phyloP scores from a whole-genome alignment of 352 stramenopile species.

The Phytophthora pseudosyringae region DNA sequence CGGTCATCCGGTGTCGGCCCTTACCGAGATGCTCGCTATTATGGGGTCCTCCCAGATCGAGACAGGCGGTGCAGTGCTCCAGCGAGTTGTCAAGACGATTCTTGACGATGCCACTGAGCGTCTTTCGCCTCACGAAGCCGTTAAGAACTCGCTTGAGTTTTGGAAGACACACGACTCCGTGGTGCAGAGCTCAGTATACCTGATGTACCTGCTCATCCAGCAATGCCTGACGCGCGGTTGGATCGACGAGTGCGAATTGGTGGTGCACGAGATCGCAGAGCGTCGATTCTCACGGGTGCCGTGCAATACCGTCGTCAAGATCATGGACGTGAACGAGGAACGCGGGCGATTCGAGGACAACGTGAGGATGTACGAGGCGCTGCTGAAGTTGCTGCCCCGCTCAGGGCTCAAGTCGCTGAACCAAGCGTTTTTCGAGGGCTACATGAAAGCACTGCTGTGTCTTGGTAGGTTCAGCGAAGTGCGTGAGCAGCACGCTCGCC shows the following conservation, averaged over 20 bases:
- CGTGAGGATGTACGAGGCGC: conserved; percentile 9
- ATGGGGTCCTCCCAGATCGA: background rate
- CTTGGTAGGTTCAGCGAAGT: conserved; percentile 11
- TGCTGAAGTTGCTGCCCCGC: conserved; percentile 14
- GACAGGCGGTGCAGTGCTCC: background rate
- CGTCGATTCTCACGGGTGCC: conserved; percentile 15
- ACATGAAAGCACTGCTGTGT: conserved; percentile 22
- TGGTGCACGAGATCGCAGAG: conserved; percentile 24
- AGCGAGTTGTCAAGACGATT: conserved; percentile 4
- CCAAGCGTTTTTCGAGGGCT: conserved; percentile 30
- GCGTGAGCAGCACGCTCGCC: conserved; percentile 6
- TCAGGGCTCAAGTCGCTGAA: conserved; percentile 7
- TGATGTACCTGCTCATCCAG: conserved; percentile 11
- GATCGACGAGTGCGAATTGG: conserved; percentile 28
- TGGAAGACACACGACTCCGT: background rate
- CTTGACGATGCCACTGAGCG: background rate
- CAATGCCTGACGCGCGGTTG: conserved; percentile 18
- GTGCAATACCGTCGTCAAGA: conserved; percentile 16
- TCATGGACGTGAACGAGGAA: background rate
- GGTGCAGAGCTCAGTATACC: background rate
- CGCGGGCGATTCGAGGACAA: conserved; percentile 12
- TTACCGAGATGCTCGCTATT: background rate
- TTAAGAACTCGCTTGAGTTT: conserved; percentile 4
- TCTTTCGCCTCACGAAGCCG: background rate
- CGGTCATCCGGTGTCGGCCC: background rate